Evolutionary conservation across 164 flowering plant species (phyloP), one percentile per base, ranked within the genome.

Genomic region (Dillenia suffruticosa): DNA sequence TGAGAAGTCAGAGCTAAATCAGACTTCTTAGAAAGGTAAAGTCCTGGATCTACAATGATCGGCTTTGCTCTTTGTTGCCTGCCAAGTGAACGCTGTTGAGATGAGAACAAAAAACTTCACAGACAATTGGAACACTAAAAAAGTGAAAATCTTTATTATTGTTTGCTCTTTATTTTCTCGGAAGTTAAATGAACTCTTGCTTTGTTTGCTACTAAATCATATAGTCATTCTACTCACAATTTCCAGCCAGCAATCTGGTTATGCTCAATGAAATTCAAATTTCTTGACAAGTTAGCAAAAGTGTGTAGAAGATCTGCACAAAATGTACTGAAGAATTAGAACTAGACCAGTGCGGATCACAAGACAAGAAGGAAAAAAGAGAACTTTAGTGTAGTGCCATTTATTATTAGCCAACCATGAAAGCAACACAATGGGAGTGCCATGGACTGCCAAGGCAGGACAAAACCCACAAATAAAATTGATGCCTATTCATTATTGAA

Each of bases 1-100:
- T 87, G 95, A 62, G 79, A 75, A 24, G 92, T 86, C 77, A 63
- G 62, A 61, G 80, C 77, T 67, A 95, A 55, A 56, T 89, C 96
- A 54, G 86, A 79, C 71, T 92, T 95, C 66, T 84, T 95, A 13
- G 96, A 85, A 56, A 88, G 69, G 77, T 95, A 87, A 52, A 95
- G 88, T 58, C 90, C 99, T 7, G 99, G 97, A 82, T 95, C 99
- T 52, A 95, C 62, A 52, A 90, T 81, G 64, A 95, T 86, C 8
- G 97, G 88, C 72, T 79, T 95, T 62, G 85, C 97, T 74, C 97
- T 86, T 63, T 85, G 89, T 70, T 79, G 87, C 78, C 97, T 95
- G 83, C 46, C 74, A 19, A 19, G 22, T 19, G 22, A 19, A 19
- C 22, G 22, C 22, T 19, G 22, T 19, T 19, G 22, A 19, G 22